Evolutionary conservation across 2,329 filamentous ascomycete genomes (phyloP).

Genomic region (Aspergillus sp.): DNA sequence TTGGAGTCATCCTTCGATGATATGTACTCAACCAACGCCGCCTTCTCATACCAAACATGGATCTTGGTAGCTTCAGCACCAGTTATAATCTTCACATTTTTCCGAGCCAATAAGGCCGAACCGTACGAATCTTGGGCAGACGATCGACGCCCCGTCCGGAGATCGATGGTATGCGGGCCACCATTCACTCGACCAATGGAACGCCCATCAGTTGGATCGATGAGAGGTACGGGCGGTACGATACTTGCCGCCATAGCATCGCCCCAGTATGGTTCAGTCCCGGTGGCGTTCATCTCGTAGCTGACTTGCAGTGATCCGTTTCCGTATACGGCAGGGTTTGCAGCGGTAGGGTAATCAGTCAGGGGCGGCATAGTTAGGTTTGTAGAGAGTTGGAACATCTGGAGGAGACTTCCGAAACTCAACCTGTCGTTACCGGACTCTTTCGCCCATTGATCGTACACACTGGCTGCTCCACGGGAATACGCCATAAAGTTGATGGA

Average conservation of each 20-base stretch:
- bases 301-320: neutral
- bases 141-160: neutral
- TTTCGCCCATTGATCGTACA: neutral
- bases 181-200: neutral
- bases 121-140: neutral
- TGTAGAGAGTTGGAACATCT: neutral
- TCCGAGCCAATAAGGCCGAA: neutral
- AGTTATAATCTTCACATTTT: neutral
- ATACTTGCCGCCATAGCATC: neutral
- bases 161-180: neutral
- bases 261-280: neutral
- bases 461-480: neutral
- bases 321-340: neutral
- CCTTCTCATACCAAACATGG: neutral
- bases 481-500: conserved; percentile 54
- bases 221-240: neutral
- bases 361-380: neutral
- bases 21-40: neutral
- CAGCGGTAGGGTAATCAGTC: neutral
- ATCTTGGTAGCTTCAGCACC: neutral
- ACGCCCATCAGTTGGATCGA: neutral
- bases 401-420: neutral
- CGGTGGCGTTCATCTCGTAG: neutral
- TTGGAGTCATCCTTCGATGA: neutral
- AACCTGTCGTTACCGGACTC: neutral